Conservation (phyloP, 202 grass and related monocot species). For the Schoenoplectus triqueter region DNA sequence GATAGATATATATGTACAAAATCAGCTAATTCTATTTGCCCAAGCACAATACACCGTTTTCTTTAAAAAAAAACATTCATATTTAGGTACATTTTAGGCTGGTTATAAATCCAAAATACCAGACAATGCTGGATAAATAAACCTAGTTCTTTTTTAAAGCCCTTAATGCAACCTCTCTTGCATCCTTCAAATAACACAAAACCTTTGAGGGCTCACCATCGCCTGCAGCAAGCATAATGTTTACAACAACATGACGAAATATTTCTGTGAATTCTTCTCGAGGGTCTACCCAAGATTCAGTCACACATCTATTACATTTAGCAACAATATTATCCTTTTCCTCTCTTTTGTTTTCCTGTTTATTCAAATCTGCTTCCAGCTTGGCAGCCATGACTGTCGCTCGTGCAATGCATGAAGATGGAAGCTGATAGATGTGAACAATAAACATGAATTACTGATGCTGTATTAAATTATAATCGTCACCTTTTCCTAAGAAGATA, state of each 20-base stretch:
- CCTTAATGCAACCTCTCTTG: slow-evolving; percentile 53
- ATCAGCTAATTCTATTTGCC: neutral
- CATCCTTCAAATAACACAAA: slow-evolving; percentile 55
- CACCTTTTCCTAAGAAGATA: neutral
- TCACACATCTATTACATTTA: slow-evolving; percentile 17
- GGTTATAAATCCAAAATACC: neutral
- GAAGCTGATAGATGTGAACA: slow-evolving; percentile 57
- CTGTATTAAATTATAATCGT: neutral
- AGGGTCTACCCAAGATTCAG: slow-evolving; percentile 19
- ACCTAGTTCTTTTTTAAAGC: slow-evolving; percentile 38
- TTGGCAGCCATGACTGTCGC: slow-evolving; percentile 76
- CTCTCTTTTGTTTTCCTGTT: slow-evolving; percentile 36
- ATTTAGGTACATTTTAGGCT: neutral
- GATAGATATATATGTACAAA: neutral
- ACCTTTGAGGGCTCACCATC: slow-evolving; percentile 14
- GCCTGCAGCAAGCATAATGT: slow-evolving; percentile 40
- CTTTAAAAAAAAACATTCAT: neutral
- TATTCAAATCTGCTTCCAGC: slow-evolving; percentile 65
- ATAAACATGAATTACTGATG: neutral
- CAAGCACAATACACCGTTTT: neutral
- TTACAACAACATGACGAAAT: slow-evolving; percentile 50
- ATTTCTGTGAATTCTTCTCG: slow-evolving; percentile 48
- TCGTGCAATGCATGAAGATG: slow-evolving; percentile 62
- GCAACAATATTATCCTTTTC: neutral
- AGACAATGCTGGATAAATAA: neutral